Percentiles rank a stretch among this genome's conserved stretches.
These are phyloP conservation scores for Talaromyces stipitatus DNA, from an alignment of 495 filamentous ascomycete species.

Conservation along the genomic window DNA sequence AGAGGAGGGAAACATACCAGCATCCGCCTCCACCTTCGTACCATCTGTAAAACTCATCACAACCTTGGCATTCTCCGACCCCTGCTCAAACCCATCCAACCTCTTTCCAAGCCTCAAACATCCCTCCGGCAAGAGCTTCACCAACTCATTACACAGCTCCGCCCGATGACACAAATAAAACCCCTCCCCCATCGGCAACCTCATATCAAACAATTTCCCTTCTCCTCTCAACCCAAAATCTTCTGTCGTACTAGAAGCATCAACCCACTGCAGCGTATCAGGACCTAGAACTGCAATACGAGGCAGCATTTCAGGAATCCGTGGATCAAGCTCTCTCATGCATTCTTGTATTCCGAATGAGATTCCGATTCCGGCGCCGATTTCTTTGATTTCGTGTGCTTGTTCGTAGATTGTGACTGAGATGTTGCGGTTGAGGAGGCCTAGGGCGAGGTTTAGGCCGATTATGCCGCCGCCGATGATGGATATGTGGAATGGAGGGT, in stretches of 20 bases:
- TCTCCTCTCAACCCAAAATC: not conserved
- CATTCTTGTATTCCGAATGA: conserved; percentile 12
- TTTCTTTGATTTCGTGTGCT: conserved; percentile 32
- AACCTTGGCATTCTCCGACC: not conserved
- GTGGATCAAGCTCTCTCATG: conserved; percentile 17
- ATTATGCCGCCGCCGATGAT: conserved; percentile 23
- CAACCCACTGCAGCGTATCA: not conserved
- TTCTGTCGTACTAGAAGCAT: not conserved
- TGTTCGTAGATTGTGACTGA: conserved; percentile 42
- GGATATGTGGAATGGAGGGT: conserved; percentile 9
- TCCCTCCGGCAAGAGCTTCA: conserved; percentile 42
- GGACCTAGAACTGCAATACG: not conserved
- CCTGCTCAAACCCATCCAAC: conserved; percentile 15
- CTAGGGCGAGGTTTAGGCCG: conserved; percentile 20
- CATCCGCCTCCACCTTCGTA: not conserved
- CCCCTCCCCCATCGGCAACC: conserved; percentile 22
- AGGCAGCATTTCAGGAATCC: not conserved
- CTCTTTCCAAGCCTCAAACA: conserved; percentile 27
- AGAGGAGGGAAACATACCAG: no score
- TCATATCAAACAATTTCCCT: not conserved
- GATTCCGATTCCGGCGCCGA: conserved; percentile 23
- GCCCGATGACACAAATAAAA: conserved; percentile 38
- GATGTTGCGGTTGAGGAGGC: conserved; percentile 22
- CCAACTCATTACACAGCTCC: conserved; percentile 52
- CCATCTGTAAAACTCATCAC: conserved; percentile 29